Evolutionary conservation across 2,329 filamentous ascomycete species (phyloP), one percentile per base, ranked within the genome.

Genomic region (Hawksworthiomyces lignivorus): DNA sequence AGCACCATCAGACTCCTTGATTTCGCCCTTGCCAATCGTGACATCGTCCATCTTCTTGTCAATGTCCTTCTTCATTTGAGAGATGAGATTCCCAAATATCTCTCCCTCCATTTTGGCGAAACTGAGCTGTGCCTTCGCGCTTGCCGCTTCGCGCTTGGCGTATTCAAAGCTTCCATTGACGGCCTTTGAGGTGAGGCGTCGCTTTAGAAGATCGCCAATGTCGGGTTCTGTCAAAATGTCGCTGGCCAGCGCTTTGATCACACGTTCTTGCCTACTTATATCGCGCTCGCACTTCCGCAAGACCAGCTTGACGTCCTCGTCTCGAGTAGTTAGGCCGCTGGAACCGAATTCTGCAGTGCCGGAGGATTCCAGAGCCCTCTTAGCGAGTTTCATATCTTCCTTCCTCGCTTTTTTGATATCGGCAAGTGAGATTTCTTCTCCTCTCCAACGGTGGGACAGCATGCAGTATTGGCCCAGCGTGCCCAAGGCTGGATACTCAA

Each of bases 361-460:
- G n/a, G n/a, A n/a, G n/a, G n/a, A n/a, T n/a, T n/a, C n/a, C n/a
- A n/a, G n/a, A n/a, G n/a, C n/a, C n/a, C n/a, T n/a, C n/a, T n/a
- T n/a, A n/a, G n/a, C n/a, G n/a, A n/a, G n/a, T n/a, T n/a, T 14
- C 27, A 29, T 29, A n/a, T 29, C 27, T n/a, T 29, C 12, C 27
- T 14, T 11, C 27, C 27, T 11, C 27, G 27, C 27, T 5, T 29
- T n/a, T 11, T 14, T 6, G 27, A 29, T 29, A n/a, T 29, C 27
- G 12, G 27, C 27, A 11, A 29, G 27, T 14, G 27, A 14, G 12
- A 29, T n/a, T n/a, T 29, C 27, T 7, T 7, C 27, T 7, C 56
- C 58, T 46, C 60, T 61, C 58, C 58, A 62, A 26, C 56, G 56
- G 33, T 62, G 58, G 3, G 58, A 61, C 2, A 62, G 47, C 42